Conservation (phyloP, 495 filamentous ascomycete species). For the Xylaria sp. region DNA sequence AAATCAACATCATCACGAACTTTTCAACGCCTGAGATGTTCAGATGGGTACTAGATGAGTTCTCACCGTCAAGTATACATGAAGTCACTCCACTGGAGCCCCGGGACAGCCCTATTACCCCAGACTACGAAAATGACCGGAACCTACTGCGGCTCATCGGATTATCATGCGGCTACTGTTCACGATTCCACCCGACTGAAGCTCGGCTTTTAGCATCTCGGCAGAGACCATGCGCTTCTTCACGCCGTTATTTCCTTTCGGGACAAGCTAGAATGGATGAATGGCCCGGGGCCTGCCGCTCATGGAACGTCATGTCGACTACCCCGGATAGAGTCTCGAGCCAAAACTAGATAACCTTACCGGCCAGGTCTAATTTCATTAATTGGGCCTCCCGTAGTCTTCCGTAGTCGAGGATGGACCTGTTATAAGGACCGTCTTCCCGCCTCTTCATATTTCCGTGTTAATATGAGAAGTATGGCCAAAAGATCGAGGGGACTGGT, state of each 20-base stretch:
- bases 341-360: background rate
- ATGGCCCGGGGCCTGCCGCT: constrained; percentile 13
- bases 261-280: background rate
- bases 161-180: constrained; percentile 27
- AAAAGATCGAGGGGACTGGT: background rate
- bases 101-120: constrained; percentile 27
- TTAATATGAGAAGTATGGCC: background rate
- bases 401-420: constrained; percentile 2
- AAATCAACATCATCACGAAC: background rate
- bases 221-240: constrained; percentile 8
- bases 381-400: constrained; percentile 4
- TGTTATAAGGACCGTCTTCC: background rate
- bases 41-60: constrained; percentile 5
- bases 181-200: constrained; percentile 32
- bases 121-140: constrained; percentile 31
- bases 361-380: background rate
- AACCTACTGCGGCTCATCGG: constrained; percentile 29
- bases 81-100: constrained; percentile 21
- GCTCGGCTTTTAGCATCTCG: constrained; percentile 31
- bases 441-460: background rate
- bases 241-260: constrained; percentile 12
- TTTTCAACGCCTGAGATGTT: background rate
- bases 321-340: constrained; percentile 2
- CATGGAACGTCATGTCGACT: constrained; percentile 17
- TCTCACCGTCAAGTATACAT: constrained; percentile 16